Base-by-base conservation (phyloP, 371 early-diverging fungal genomes). In the Rhizopus microsporus region DNA sequence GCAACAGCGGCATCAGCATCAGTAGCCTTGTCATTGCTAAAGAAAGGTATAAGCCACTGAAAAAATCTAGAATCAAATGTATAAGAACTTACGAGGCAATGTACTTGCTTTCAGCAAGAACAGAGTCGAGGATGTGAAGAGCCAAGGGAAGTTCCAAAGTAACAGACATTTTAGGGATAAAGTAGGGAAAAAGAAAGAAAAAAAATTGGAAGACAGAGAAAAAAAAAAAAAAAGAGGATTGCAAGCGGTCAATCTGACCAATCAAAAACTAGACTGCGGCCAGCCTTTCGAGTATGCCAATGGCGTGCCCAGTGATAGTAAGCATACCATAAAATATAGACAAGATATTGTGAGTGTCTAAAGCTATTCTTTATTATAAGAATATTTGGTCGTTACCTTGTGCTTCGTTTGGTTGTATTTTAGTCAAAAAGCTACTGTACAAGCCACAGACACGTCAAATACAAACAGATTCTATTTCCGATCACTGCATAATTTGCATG, bases 101-200 rank as follows among this genome's bases (percentile, higher is more conserved):
- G 72, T 76, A 88, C 67, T 89, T 84, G 82, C 78, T 83, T 69
- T 84, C 86, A 71, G 88, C 85, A 56, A 89, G 83, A 81, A 81
- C 78, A 68, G 80, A 86, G 80, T 89, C 86, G 75, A 89, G 86
- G 69, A 86, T 76, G 69, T 77, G 69, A 68, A 78, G 76, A 62
- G 81, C 80, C 66, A 80, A 71, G 62, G 78, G 72, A 62, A 78
- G 74, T 73, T 84, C 75, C 68, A 85, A 69, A 51, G 87, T 75
- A 68, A 84, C 73, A 68, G 86, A 79, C 81, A 82, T 81, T 69
- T 40, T 60, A 5, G 30, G 29, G 29, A 46, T 29, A 23, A 23
- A 45, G 5, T 29, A 46, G 29, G 30, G 31, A 32, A 42, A 8
- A 16, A 15, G 10, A 38, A 32, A 49, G 61, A 51, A 51, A 52